Conservation (phyloP, 345 rosid genomes). For the Pistacia vera region DNA sequence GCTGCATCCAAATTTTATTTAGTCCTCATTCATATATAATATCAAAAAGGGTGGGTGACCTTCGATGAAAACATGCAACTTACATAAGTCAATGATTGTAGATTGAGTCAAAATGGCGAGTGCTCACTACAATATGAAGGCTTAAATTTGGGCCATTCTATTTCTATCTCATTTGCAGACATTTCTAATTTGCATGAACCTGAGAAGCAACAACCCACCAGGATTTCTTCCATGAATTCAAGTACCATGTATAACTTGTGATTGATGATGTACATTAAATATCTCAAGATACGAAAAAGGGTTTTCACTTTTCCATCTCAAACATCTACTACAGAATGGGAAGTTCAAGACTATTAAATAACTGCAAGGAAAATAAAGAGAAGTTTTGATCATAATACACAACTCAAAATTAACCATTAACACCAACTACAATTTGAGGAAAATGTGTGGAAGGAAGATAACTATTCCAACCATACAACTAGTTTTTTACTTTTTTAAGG, state of each 20-base stretch:
- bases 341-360: neutral
- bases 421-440: neutral
- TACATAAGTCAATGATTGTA: neutral
- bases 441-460: neutral
- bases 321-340: neutral
- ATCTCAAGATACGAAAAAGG: neutral
- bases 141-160: neutral
- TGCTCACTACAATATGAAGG: neutral
- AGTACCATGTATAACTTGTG: conserved; percentile 2
- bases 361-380: neutral
- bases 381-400: neutral
- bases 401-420: neutral
- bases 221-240: neutral
- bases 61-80: neutral
- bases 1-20: too few relatives aligned
- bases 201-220: neutral
- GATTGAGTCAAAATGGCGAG: neutral
- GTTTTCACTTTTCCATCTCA: neutral
- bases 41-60: too few relatives aligned
- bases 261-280: too few relatives aligned
- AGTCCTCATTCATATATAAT: too few relatives aligned
- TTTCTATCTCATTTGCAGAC: neutral
- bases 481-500: neutral
- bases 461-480: neutral
- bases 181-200: neutral